A percentile compares a stretch with the other conserved stretches of the same genome.
These are phyloP conservation scores for Drechslerella coelobrocha DNA, from an alignment of 2,329 filamentous ascomycete species.

Conservation along the genomic window DNA sequence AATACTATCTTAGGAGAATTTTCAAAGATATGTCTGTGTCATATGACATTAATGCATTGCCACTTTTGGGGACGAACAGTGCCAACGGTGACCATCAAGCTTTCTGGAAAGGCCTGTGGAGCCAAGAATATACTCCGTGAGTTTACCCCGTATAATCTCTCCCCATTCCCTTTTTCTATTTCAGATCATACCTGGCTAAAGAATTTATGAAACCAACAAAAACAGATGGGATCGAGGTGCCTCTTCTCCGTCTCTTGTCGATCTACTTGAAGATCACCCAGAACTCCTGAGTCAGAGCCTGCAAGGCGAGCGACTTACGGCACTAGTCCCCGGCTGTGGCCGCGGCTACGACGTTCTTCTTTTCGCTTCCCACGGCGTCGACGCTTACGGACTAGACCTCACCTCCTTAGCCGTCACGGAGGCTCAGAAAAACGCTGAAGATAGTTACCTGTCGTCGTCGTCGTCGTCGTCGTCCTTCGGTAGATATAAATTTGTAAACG, in stretches of 20 bases:
- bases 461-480: not conserved
- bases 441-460: too few species aligned
- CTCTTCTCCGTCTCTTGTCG: constrained; percentile 65
- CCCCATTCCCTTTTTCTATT: not conserved
- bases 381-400: constrained; percentile 76
- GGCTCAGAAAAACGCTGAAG: constrained; percentile 39
- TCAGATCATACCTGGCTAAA: not conserved
- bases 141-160: not conserved
- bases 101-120: constrained; percentile 38
- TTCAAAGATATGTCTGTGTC: too few species aligned
- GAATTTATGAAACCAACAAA: not conserved
- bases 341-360: constrained; percentile 81
- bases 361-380: constrained; percentile 75
- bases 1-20: too few species aligned
- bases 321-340: constrained; percentile 79
- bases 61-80: constrained; percentile 7
- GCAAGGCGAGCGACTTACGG: constrained; percentile 59
- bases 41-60: too few species aligned
- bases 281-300: constrained; percentile 55
- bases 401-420: constrained; percentile 62
- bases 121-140: constrained; percentile 31
- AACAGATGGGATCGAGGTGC: constrained; percentile 64
- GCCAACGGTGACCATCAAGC: constrained; percentile 31
- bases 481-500: constrained; percentile 19
- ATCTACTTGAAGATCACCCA: constrained; percentile 62